Percentiles rank a stretch among this genome's conserved stretches.
These are phyloP conservation scores for Trichosanthes cucumerina DNA, from an alignment of 306 rosid genomes.

Conservation along the genomic window DNA sequence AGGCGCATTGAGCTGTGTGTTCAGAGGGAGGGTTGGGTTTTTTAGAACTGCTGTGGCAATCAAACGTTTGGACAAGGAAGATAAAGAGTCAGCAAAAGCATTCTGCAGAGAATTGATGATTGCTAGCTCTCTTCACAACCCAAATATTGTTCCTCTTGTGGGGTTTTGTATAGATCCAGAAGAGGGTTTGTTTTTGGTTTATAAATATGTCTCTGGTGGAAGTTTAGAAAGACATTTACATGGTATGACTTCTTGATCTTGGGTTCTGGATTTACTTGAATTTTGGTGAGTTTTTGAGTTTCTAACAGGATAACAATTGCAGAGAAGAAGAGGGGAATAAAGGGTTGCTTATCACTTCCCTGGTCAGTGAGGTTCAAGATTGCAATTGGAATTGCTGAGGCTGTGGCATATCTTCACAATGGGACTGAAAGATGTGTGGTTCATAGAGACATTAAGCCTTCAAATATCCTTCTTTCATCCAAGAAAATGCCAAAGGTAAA, in stretches of 20 bases:
- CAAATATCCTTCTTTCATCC: slow-evolving; percentile 91
- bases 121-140: slow-evolving; percentile 71
- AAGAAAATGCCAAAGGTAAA: slow-evolving; percentile 71
- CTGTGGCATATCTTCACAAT: slow-evolving; percentile 65
- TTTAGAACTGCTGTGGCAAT: slow-evolving; percentile 74
- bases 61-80: slow-evolving; percentile 83
- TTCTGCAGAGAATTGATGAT: slow-evolving; percentile 92
- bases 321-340: slow-evolving; percentile 57
- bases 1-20: slow-evolving; percentile 93
- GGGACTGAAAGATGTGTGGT: slow-evolving; percentile 97
- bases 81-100: slow-evolving; percentile 81
- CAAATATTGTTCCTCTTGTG: slow-evolving; percentile 60
- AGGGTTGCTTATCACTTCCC: slow-evolving; percentile 44
- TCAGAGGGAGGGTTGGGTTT: slow-evolving; percentile 79
- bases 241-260: slow-evolving; percentile 24
- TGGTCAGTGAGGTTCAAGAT: slow-evolving; percentile 91
- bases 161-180: slow-evolving; percentile 87
- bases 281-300: slow-evolving; percentile 7
- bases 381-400: slow-evolving; percentile 81
- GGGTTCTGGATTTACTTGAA: neutral
- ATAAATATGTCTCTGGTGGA: slow-evolving; percentile 86
- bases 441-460: slow-evolving; percentile 90
- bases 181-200: slow-evolving; percentile 81
- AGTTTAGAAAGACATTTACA: slow-evolving; percentile 86
- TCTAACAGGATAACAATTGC: slow-evolving; percentile 20